phyloP scores from a whole-genome alignment of 371 early-diverging fungal species.

The Rhizopus microsporus region DNA sequence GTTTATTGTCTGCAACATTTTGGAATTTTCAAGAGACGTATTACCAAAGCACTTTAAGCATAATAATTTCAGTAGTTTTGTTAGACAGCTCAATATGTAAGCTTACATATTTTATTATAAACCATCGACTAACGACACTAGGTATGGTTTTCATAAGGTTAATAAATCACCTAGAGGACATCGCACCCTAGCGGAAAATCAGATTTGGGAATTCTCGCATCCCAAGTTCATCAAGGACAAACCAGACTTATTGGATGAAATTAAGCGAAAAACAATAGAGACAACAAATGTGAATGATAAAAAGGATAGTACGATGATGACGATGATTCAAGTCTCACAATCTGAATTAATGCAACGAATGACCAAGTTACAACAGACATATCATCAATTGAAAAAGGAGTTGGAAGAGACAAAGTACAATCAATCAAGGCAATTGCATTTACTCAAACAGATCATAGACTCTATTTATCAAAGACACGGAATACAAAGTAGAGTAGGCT shows the following conservation, averaged over 20 bases:
- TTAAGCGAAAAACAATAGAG: slow-evolving; percentile 73
- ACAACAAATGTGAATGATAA: slow-evolving; percentile 48
- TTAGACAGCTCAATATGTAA: slow-evolving; percentile 88
- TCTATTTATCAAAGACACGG: slow-evolving; percentile 51
- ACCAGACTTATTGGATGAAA: slow-evolving; percentile 57
- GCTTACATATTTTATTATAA: slow-evolving; percentile 36
- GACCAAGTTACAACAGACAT: slow-evolving; percentile 68
- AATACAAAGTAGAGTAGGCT: slow-evolving; percentile 26
- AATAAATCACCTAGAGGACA: slow-evolving; percentile 76
- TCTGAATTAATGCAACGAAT: slow-evolving; percentile 70
- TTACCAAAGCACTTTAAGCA: slow-evolving; percentile 84
- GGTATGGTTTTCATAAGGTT: slow-evolving; percentile 74
- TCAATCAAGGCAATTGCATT: slow-evolving; percentile 60
- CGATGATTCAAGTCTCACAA: slow-evolving; percentile 70
- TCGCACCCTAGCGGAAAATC: slow-evolving; percentile 76
- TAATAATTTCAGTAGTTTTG: slow-evolving; percentile 84
- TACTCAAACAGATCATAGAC: slow-evolving; percentile 56
- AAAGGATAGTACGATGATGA: slow-evolving; percentile 63
- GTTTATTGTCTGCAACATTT: slow-evolving; percentile 91
- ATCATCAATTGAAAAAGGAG: slow-evolving; percentile 68
- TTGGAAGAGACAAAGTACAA: slow-evolving; percentile 66
- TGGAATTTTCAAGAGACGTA: slow-evolving; percentile 83
- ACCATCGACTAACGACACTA: slow-evolving; percentile 6
- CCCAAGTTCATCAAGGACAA: slow-evolving; percentile 55
- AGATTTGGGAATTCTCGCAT: slow-evolving; percentile 66